Evolutionary conservation across 148 eudicot genomes (phyloP), one percentile per base, ranked within the genome.

Genomic region (Simmondsia chinensis): DNA sequence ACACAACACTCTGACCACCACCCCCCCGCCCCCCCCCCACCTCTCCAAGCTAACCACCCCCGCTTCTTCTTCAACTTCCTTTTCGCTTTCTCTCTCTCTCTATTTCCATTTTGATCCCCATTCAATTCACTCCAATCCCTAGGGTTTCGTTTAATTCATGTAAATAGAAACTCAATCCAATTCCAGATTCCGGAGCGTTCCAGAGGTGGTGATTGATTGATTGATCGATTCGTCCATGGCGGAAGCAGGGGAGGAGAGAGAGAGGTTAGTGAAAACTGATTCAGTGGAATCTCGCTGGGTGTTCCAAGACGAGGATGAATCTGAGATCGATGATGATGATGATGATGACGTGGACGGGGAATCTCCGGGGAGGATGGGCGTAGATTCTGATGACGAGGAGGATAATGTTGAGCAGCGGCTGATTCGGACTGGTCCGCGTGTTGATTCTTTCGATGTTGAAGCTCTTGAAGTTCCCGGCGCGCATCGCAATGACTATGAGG

Each of bases 381-480:
- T 54, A 41, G 69, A 79, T 57, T 74, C 87, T 0, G 99, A 82
- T 9, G 88, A 83, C 6, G 89, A 80, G 7, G 95, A 82, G 2
- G 94, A 72, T 50, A 70, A 44, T 66, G 74, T 62, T 13, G 75
- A 62, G 34, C 86, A 70, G 56, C 66, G 71, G 26, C 50, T 91
- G 65, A 65, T 91, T 36, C 76, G 95, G 2, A 91, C 99, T 0
- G 95, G 86, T 23, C 99, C 94, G 2, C 54, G 87, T 63, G 64
- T 91, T 24, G 95, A 91, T 73, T 82, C 95, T 17, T 91, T 91
- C 29, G 95, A 91, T 30, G 95, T 76, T 5, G 97, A 89, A 42
- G 94, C 95, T 6, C 86, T 91, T n/a, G 99, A 91, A 44, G 83
- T 91, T 43, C 94, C 95, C 5, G 88, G 95, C 1, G 82, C 66